Percentiles rank a stretch among this genome's conserved stretches.
These are phyloP conservation scores for Flammula alnicola DNA, from an alignment of 1,284 basidiomycete genomes.

Conservation along the genomic window DNA sequence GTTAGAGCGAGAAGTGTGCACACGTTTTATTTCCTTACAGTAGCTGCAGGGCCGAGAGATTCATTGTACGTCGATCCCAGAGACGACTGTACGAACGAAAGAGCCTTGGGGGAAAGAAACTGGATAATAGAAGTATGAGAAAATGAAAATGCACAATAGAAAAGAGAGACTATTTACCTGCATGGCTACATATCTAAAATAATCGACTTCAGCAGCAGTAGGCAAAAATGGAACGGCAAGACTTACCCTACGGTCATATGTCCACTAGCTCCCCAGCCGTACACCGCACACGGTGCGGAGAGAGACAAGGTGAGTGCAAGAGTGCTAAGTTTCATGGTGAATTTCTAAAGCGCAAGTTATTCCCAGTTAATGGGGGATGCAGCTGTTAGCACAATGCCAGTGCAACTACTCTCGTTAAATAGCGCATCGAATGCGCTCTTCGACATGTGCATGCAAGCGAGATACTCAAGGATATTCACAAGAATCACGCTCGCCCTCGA, in stretches of 20 bases:
- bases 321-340: conserved; percentile 13
- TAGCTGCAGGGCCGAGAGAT: conserved; percentile 50
- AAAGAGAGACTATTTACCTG: conserved; percentile 25
- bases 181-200: conserved; percentile 42
- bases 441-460: conserved; percentile 3
- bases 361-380: no score
- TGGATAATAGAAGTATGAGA: conserved; percentile 20
- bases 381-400: no score
- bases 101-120: conserved; percentile 50
- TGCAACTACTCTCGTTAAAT: conserved; percentile 10
- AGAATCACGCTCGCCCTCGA: no score
- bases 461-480: conserved; percentile 1
- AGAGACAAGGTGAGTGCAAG: conserved; percentile 19
- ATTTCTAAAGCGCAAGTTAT: no score
- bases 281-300: conserved; percentile 25
- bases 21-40: conserved; percentile 32
- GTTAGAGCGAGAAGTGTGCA: not conserved
- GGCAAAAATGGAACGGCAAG: not conserved
- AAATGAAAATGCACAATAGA: no score
- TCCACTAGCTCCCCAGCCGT: conserved; percentile 47
- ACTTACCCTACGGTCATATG: conserved; percentile 47
- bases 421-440: not conserved
- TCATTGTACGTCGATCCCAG: conserved; percentile 45
- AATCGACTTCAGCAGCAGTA: not conserved
- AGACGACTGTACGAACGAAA: conserved; percentile 48